Conservation (phyloP, 257 asterid species). For the Galeopsis tetrahit region DNA sequence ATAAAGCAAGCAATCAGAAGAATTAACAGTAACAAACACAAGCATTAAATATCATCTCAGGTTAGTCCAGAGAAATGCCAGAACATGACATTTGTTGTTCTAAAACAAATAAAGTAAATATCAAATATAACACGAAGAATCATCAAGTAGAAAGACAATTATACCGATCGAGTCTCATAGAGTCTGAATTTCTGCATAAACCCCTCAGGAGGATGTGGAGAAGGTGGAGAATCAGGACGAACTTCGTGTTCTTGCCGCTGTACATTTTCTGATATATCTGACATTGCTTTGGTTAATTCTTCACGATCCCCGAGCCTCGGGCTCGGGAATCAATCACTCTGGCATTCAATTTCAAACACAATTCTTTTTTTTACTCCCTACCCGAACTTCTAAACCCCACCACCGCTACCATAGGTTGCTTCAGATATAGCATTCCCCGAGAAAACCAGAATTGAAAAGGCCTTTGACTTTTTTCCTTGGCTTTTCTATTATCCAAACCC, state of each 20-base stretch:
- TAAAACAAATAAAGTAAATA: conserved; percentile 20
- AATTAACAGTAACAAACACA: conserved; percentile 13
- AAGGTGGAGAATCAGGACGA: conserved; percentile 41
- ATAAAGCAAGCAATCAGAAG: conserved; percentile 29
- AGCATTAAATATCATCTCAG: conserved; percentile 27
- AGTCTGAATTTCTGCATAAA: conserved; percentile 93
- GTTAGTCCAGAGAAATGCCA: conserved; percentile 24
- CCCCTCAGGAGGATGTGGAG: conserved; percentile 47
- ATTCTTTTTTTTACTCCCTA: conserved; percentile 34
- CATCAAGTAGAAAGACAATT: conserved; percentile 24
- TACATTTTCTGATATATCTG: conserved; percentile 43
- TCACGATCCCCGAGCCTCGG: conserved; percentile 76
- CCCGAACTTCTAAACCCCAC: conserved; percentile 43
- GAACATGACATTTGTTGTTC: conserved; percentile 25
- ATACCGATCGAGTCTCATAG: conserved; percentile 91
- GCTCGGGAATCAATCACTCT: conserved; percentile 93
- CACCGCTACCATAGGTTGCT: conserved; percentile 53
- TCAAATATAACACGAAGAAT: conserved; percentile 27
- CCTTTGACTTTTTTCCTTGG: conserved; percentile 28
- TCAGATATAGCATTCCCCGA: conserved; percentile 63
- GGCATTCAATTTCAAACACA: conserved; percentile 56
- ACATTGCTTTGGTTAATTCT: conserved; percentile 46
- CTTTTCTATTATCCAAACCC: conserved; percentile 35
- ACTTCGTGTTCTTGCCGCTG: conserved; percentile 44
- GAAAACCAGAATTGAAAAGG: conserved; percentile 21